These are phyloP conservation scores for Mycena sanguinolenta DNA, from an alignment of 768 basidiomycete species.

Conservation along the genomic window DNA sequence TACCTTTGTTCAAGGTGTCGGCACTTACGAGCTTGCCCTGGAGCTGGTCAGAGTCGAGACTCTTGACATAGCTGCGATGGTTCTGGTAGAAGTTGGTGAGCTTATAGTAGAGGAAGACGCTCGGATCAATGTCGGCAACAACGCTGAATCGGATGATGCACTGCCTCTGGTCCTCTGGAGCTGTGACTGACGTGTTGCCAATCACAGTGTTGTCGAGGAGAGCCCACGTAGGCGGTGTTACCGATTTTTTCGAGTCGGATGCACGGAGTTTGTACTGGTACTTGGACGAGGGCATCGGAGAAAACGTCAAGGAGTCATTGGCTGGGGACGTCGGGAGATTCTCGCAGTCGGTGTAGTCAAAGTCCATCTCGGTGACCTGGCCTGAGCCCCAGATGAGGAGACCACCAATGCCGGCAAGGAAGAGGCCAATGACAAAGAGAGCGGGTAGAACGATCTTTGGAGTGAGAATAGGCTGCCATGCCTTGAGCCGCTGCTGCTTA, in stretches of 20 bases:
- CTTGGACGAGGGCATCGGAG: slow-evolving; percentile 73
- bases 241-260: slow-evolving; percentile 64
- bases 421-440: slow-evolving; percentile 92
- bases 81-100: slow-evolving; percentile 98
- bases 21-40: slow-evolving; percentile 73
- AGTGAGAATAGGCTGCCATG: slow-evolving; percentile 99
- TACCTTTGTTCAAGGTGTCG: slow-evolving; percentile 68
- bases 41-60: slow-evolving; percentile 86
- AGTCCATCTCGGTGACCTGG: slow-evolving; percentile 91
- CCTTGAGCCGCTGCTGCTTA: slow-evolving; percentile 99
- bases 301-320: slow-evolving; percentile 54
- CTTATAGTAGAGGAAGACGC: slow-evolving; percentile 96
- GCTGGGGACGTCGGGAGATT: slow-evolving; percentile 61
- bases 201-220: slow-evolving; percentile 74
- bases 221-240: slow-evolving; percentile 77
- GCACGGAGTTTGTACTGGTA: slow-evolving; percentile 76
- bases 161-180: slow-evolving; percentile 59
- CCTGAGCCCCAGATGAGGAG: slow-evolving; percentile 90
- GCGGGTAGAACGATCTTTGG: slow-evolving; percentile 98
- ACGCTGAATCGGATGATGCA: slow-evolving; percentile 89
- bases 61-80: slow-evolving; percentile 97
- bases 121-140: slow-evolving; percentile 77
- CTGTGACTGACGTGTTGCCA: slow-evolving; percentile 57
- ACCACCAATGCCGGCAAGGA: slow-evolving; percentile 97
- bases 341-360: slow-evolving; percentile 97